These are phyloP conservation scores for Coemansia sp. DNA, from an alignment of 192 early-diverging fungal genomes.

Conservation along the genomic window DNA sequence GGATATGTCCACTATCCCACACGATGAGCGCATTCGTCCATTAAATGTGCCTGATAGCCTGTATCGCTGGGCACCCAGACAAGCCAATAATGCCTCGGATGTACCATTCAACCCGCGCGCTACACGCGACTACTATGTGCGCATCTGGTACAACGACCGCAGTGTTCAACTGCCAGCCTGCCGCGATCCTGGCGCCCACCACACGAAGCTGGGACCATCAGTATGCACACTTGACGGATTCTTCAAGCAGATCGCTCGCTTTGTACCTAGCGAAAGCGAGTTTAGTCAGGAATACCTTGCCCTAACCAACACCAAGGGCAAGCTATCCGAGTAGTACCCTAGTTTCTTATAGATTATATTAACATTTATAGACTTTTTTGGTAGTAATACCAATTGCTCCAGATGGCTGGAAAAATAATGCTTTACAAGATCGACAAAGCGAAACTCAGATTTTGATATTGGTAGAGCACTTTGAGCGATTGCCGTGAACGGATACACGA, in stretches of 20 bases:
- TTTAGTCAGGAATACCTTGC: constrained; percentile 9
- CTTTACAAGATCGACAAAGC: no score
- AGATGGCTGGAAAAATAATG: no score
- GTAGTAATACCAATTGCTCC: no score
- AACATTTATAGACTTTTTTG: no score
- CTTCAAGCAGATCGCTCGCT: constrained; percentile 51
- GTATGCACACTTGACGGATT: constrained; percentile 57
- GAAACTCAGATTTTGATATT: no score
- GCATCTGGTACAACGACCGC: constrained; percentile 53
- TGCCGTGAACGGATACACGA: neutral
- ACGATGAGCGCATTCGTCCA: constrained; percentile 32
- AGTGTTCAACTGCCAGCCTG: constrained; percentile 44
- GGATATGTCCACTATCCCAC: constrained; percentile 23
- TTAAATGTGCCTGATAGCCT: constrained; percentile 39
- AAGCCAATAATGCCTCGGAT: neutral
- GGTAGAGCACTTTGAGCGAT: no score
- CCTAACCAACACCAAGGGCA: neutral
- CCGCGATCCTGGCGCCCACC: constrained; percentile 52
- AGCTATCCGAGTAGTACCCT: neutral
- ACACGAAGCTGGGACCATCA: constrained; percentile 32
- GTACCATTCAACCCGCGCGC: constrained; percentile 29
- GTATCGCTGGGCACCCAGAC: constrained; percentile 32
- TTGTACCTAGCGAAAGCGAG: constrained; percentile 37
- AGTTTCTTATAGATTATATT: neutral
- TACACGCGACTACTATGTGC: constrained; percentile 51